Evolutionary conservation across 208 protist species (phyloP), one percentile per base, ranked within the genome.

Genomic region (Polymyxa betae): DNA sequence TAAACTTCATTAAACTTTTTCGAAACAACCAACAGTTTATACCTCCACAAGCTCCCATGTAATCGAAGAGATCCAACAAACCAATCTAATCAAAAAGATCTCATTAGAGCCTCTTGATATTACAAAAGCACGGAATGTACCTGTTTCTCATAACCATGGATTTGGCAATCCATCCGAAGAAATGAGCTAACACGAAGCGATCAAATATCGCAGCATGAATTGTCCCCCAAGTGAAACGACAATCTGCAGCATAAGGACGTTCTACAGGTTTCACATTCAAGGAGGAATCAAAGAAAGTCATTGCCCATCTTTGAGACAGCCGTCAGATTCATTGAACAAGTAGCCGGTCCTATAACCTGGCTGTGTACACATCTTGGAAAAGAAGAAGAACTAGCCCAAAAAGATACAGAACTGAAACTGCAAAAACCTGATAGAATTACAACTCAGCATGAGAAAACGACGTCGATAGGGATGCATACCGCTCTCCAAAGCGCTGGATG

Each of bases 131-230:
- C n/a, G 24, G 49, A 60, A 60, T 29, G 12, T 60, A 60, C 72
- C 72, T 5, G 38, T 92, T 68, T 32, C 92, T 0, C 32, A 93
- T 35, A 0, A 94, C 88, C n/a, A 94, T 43, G 12, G 89, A 38
- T 44, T 93, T 92, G 0, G 44, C 89, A 45, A 89, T 77, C 92
- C 92, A 94, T 0, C 92, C 92, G 35, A 94, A 49, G n/a, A 94
- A 91, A 91, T 94, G 92, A 5, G 92, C 92, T n/a, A 90, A 12
- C 32, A 94, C 54, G 68, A 93, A 94, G 32, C 60, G 77, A 49
- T 94, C 92, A 0, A 82, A 49, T 0, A 93, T 40, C 1, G 82
- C 60, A 43, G 38, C 0, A 54, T 88, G 66, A 20, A 92, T 45
- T 38, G 82, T 92, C 16, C 72, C n/a, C 38, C 38, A 90, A 0